Conservation (phyloP, 305 asterid species). For the Plantago coronopus region DNA sequence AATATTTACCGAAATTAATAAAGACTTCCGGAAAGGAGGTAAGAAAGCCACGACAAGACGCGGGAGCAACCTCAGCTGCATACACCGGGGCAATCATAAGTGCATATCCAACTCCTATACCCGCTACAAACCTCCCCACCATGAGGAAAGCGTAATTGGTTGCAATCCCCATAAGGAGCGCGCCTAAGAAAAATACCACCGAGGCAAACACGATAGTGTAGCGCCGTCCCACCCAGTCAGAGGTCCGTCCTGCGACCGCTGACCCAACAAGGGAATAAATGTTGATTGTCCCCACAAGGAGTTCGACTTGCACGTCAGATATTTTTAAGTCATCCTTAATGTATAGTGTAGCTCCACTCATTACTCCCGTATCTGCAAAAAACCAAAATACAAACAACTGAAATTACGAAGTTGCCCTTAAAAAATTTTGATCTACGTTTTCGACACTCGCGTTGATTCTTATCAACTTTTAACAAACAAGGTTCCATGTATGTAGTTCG, state of each 20-base stretch:
- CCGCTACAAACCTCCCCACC: conserved; percentile 53
- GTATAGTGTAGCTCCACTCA: conserved; percentile 48
- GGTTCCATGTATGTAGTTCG: too few species aligned
- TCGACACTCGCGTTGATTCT: too few species aligned
- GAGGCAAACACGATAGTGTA: conserved; percentile 38
- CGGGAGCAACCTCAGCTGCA: conserved; percentile 56
- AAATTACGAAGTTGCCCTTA: not conserved
- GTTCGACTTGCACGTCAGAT: conserved; percentile 34
- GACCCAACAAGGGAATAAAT: conserved; percentile 43
- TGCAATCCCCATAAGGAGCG: conserved; percentile 43
- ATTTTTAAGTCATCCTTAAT: conserved; percentile 38
- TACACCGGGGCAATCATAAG: conserved; percentile 56
- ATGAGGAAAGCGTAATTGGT: conserved; percentile 36
- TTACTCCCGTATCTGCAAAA: conserved; percentile 42
- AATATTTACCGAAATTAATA: conserved; percentile 44
- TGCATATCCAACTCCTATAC: conserved; percentile 51
- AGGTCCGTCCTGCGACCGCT: conserved; percentile 47
- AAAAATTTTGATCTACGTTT: too few species aligned
- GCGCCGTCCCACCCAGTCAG: conserved; percentile 59
- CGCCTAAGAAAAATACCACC: conserved; percentile 41
- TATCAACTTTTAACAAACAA: too few species aligned
- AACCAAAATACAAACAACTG: not conserved
- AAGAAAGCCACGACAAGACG: conserved; percentile 47
- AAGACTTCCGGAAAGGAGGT: conserved; percentile 59
- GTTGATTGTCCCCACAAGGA: conserved; percentile 38